Conservation (phyloP, 1,284 basidiomycete species). For the Ceratobasidium theobromae region DNA sequence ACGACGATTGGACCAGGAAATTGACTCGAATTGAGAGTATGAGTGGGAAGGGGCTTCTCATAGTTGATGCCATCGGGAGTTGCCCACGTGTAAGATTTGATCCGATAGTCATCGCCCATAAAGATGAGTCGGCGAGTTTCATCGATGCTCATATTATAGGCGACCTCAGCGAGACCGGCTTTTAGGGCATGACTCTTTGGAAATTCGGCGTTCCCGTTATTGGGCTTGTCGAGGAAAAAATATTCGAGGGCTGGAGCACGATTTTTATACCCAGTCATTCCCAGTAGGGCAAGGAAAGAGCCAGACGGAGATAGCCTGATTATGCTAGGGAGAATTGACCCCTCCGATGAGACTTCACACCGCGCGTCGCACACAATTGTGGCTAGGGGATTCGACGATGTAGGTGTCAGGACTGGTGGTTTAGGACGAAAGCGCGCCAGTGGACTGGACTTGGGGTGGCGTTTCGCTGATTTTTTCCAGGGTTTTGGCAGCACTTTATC, state of each 20-base stretch:
- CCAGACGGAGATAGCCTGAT: neutral
- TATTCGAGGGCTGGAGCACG: neutral
- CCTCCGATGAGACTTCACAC: neutral
- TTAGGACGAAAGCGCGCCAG: conserved; percentile 6
- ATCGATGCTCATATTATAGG: neutral
- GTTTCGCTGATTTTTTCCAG: neutral
- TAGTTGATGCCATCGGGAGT: neutral
- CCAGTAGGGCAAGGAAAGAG: neutral
- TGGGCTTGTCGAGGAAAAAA: neutral
- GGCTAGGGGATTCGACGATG: neutral
- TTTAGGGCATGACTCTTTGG: neutral
- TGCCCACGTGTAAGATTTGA: conserved; percentile 11
- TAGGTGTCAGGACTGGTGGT: neutral
- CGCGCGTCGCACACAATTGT: conserved; percentile 3
- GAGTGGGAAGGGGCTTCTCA: neutral
- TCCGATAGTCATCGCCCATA: neutral
- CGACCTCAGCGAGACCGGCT: conserved; percentile 7
- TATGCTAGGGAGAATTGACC: neutral
- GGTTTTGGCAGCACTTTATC: neutral
- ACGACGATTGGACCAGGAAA: neutral
- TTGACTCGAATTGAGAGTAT: conserved; percentile 13
- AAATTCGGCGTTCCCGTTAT: neutral
- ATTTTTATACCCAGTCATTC: neutral
- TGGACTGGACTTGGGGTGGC: conserved; percentile 3
- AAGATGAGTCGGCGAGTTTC: neutral